Evolutionary conservation across 2,329 filamentous ascomycete species (phyloP), one percentile per base, ranked within the genome.

Genomic region (Aureobasidium sp.): DNA sequence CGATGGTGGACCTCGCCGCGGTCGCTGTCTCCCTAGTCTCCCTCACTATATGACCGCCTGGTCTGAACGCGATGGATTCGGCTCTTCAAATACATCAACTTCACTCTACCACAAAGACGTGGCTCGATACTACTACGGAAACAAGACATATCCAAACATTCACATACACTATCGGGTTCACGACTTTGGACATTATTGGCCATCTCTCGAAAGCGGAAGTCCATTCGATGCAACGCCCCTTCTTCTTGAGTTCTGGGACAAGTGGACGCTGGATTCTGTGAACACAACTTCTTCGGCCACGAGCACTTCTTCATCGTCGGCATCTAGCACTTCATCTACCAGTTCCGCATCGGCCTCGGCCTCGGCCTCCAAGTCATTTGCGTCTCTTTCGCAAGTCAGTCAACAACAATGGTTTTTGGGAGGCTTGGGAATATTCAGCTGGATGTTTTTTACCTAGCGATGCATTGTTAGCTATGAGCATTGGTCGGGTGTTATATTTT

Each of bases 101-200:
- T 58, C 66, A 69, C n/a, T 66, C 26, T 65, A 66, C 9, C 66
- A 66, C 26, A 70, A 68, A 63, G 74, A 74, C 50, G 69, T 68
- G 10, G 69, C 67, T 2, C 70, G 66, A 2, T 65, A 64, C 66
- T 70, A 63, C 67, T 69, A 61, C 67, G 57, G 57, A 2, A 61
- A 44, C 57, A 29, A 36, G 10, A 61, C 15, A 8, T 51, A 51
- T 6, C 67, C 68, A 37, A 71, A 74, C 32, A 65, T 71, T 6
- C 70, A 77, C 6, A 67, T 71, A 32, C 76, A 78, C 58, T 77
- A 77, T 63, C 70, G 70, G 34, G 68, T 76, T 32, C 70, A 67
- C 9, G 73, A 74, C 5, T 37, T 77, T 23, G 70, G 69, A 6
- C 77, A 79, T 63, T 71, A 73, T 52, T 79, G 77, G 77, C 75